phyloP scores from a whole-genome alignment of 23 red algal species.

The Gracilaria gracilis region DNA sequence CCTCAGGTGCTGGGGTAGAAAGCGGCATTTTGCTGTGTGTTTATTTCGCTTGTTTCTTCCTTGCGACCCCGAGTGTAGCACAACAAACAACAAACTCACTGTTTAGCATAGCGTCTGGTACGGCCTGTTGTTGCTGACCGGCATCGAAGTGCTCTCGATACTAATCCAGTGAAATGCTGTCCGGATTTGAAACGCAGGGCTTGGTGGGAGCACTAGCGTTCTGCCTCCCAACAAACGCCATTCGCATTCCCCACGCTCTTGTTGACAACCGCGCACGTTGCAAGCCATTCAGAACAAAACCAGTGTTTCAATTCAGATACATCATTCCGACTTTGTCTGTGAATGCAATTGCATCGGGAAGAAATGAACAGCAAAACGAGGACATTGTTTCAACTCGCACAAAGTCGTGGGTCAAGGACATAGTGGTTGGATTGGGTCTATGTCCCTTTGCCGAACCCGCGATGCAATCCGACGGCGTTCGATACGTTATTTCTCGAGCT shows the following conservation, averaged over 20 bases:
- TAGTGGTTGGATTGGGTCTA: conserved; percentile 56
- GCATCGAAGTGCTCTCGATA: too few relatives aligned
- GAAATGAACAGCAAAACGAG: not conserved
- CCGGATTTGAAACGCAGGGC: not conserved
- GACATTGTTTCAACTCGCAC: conserved; percentile 10
- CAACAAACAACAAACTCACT: too few relatives aligned
- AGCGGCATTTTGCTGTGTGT: too few relatives aligned
- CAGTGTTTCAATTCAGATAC: not conserved
- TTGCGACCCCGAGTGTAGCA: too few relatives aligned
- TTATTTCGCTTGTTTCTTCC: too few relatives aligned
- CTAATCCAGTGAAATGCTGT: not conserved
- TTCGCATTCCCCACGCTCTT: not conserved
- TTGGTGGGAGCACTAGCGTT: not conserved
- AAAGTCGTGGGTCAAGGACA: conserved; percentile 30
- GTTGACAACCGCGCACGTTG: not conserved
- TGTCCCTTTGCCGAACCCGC: conserved; percentile 76
- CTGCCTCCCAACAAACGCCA: not conserved
- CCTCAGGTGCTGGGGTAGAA: too few relatives aligned
- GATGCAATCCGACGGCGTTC: conserved; percentile 18
- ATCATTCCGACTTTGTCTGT: not conserved
- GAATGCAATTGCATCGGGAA: not conserved
- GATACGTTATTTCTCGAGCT: conserved; percentile 42
- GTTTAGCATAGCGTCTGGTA: too few relatives aligned
- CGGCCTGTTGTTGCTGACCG: too few relatives aligned
- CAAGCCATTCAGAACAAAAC: not conserved